Evolutionary conservation across 2,329 filamentous ascomycete species (phyloP).

Genomic region (Clarireedia hainanense): DNA sequence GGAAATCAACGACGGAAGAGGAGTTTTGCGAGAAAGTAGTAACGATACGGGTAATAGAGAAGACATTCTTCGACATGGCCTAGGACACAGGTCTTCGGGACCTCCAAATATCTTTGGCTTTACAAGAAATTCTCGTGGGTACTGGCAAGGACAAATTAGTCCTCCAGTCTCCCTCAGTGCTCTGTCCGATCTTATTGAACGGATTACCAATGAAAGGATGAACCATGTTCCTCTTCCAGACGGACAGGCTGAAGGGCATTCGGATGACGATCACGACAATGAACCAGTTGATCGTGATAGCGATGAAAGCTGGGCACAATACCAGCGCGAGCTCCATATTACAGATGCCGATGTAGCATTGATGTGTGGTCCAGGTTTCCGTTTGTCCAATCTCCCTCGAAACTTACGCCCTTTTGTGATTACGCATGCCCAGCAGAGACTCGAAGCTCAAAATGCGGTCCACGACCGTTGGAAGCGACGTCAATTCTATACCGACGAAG

Average conservation of each 20-base stretch:
- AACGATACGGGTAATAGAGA: slow-evolving; percentile 54
- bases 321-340: slow-evolving; percentile 21
- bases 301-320: slow-evolving; percentile 13
- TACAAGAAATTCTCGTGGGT: slow-evolving; percentile 10
- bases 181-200: slow-evolving; percentile 16
- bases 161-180: slow-evolving; percentile 14
- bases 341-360: slow-evolving; percentile 27
- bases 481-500: slow-evolving; percentile 77
- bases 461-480: slow-evolving; percentile 69
- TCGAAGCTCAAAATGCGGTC: slow-evolving; percentile 31
- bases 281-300: no score
- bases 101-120: slow-evolving; percentile 9
- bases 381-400: slow-evolving; percentile 17
- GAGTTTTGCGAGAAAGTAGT: slow-evolving; percentile 51
- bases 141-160: slow-evolving; percentile 25
- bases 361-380: slow-evolving; percentile 22
- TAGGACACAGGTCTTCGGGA: slow-evolving; percentile 21
- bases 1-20: slow-evolving; percentile 51
- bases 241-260: background rate
- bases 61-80: slow-evolving; percentile 43
- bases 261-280: background rate
- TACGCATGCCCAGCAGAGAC: slow-evolving; percentile 20
- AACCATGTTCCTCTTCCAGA: background rate
- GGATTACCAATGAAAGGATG: background rate
- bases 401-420: slow-evolving; percentile 21